A percentile compares a stretch with the other conserved stretches of the same genome.
Conservation (phyloP, 441 rosid species). For the Iberis amara region DNA sequence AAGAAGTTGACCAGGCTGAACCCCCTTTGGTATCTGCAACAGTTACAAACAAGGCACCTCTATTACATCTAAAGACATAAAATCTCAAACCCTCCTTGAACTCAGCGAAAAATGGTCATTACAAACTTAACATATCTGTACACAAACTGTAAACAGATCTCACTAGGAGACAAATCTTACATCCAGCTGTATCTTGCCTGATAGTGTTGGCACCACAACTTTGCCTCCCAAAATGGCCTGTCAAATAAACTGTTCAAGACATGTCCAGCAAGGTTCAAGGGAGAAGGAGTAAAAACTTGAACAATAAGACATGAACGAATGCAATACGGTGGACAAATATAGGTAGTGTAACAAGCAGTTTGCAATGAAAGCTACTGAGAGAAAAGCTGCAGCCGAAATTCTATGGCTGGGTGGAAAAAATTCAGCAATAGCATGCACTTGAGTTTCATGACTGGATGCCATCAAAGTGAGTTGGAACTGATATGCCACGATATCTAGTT, state of each 20-base stretch:
- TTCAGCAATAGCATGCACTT: constrained; percentile 10
- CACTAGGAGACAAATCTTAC: constrained; percentile 36
- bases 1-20: constrained; percentile 72
- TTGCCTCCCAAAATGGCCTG: constrained; percentile 93
- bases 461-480: constrained; percentile 9
- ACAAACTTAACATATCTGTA: constrained; percentile 1
- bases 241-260: constrained; percentile 18
- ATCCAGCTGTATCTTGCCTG: constrained; percentile 58
- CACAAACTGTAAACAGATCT: not conserved
- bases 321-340: not conserved
- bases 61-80: constrained; percentile 13
- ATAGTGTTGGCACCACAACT: constrained; percentile 76
- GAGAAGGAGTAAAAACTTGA: constrained; percentile 10
- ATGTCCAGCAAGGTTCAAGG: constrained; percentile 14
- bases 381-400: constrained; percentile 1
- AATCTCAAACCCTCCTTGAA: constrained; percentile 11
- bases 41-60: constrained; percentile 17
- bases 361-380: not conserved
- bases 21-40: constrained; percentile 79
- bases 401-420: constrained; percentile 1
- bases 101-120: constrained; percentile 6
- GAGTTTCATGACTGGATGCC: constrained; percentile 2
- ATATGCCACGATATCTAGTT: constrained; percentile 17
- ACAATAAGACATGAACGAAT: constrained; percentile 15
- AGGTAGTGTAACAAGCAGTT: constrained; percentile 10